Base-by-base conservation (phyloP, 176 grass and related monocot genomes). In the Triticum turgidum region DNA sequence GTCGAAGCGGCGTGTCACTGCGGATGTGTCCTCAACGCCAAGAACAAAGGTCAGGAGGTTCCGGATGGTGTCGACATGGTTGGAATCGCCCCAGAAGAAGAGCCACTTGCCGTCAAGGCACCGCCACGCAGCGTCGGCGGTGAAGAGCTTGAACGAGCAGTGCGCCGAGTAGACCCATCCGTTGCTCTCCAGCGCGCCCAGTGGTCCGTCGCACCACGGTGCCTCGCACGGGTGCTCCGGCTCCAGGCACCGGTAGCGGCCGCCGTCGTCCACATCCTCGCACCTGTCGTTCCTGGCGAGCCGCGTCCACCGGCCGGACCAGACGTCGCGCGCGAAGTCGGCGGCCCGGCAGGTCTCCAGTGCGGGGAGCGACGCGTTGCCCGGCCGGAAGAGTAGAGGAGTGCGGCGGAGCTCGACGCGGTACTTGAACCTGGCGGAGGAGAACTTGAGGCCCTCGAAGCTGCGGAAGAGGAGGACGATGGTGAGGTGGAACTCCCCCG, bases 31-130 rank as follows among this genome's bases (percentile, higher is more conserved):
- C 1, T 76, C 17, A n/a, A 91, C 70, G 11, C 94, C 92, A 54
- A 99, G 94, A 21, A 99, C 84, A 42, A 99, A 90, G 18, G 84
- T 87, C 15, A 99, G 85, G 71, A 99, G 80, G 79, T 99, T 99
- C 3, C 94, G 82, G 73, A 99, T 92, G 67, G 97, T 99, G 85
- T 99, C 97, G 18, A 99, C 94, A 20, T 99, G 97, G 90, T 99
- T 99, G 71, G 97, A 99, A 62, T 99, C 97, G 35, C 97, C 97
- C 97, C 97, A 99, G 87, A 99, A 99, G 90, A 99, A 96, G 74
- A 99, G 84, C 97, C 97, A 99, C 80, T 91, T 96, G 72, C 88
- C 88, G 63, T 89, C 78, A 2, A 99, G 94, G 87, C 94, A 99
- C 81, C 65, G 85, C 97, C 97, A 99, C 11, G 97, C 90, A 15